A percentile compares a stretch with the other conserved stretches of the same genome.
phyloP scores from a whole-genome alignment of 2,329 filamentous ascomycete genomes.

The Pseudocercospora pini-densiflorae region DNA sequence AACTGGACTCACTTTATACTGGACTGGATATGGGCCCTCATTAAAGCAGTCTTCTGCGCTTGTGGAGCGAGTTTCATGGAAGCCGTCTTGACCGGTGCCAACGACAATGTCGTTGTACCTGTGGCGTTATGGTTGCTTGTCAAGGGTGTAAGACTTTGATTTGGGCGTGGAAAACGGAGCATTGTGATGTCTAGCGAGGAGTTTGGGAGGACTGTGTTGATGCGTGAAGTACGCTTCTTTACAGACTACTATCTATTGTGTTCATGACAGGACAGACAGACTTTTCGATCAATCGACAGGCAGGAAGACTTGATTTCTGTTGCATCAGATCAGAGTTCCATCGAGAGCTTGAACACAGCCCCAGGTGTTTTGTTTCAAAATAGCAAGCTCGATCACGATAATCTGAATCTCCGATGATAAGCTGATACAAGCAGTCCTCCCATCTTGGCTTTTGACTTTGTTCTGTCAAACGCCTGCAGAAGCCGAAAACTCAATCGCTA shows the following conservation, averaged over 20 bases:
- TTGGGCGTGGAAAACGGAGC: conserved; percentile 6
- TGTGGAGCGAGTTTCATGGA: conserved; percentile 87
- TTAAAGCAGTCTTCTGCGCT: conserved; percentile 74
- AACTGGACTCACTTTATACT: conserved; percentile 20
- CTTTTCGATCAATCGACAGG: conserved; percentile 3
- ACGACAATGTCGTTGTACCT: conserved; percentile 97
- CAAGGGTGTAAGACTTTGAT: conserved; percentile 69
- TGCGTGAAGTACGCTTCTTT: not conserved
- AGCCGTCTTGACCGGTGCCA: conserved; percentile 92
- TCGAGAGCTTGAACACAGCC: not conserved
- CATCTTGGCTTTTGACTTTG: not conserved
- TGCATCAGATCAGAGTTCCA: not conserved
- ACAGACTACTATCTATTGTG: not conserved
- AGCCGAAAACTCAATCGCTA: not conserved
- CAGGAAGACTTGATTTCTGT: not conserved
- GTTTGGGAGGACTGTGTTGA: not conserved
- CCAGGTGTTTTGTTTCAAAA: not conserved
- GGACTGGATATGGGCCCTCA: conserved; percentile 39
- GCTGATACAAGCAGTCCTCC: not conserved
- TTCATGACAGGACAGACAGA: not conserved
- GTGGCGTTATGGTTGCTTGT: conserved; percentile 92
- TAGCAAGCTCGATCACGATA: not conserved
- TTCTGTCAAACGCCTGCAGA: not conserved
- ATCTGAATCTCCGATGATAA: not conserved
- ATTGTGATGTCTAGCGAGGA: conserved; percentile 6